Base-by-base conservation (phyloP, 768 basidiomycete species). In the Lentinula lateritia region DNA sequence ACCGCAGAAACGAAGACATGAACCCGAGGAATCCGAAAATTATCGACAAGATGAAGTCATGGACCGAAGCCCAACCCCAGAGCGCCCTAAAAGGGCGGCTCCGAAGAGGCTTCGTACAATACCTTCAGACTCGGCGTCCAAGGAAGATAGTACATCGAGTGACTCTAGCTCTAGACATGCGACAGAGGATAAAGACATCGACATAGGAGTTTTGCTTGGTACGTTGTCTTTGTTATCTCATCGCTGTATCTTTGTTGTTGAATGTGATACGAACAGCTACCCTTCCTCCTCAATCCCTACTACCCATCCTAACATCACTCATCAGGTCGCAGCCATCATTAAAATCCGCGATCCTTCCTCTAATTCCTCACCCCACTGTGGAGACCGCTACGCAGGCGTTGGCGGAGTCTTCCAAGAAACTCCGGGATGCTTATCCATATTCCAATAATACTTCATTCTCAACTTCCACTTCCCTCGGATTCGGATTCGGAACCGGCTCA, bases 1-100 rank as follows among this genome's bases (percentile, higher is more conserved):
- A 53, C 68, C 73, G 15, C 80, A 82, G 71, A 90, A 92, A 73
- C 77, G 92, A 63, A 76, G 87, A 43, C 77, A 80, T 62, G 91
- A 93, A 58, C 71, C 74, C 1, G 90, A 92, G 18, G 89, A 91
- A n/a, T 69, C 74, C 3, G 82, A 83, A 61, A 72, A 74, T 28
- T 62, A 63, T 64, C 73, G 65, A 57, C 73, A 82, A 61, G 90
- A 92, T 66, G 82, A 89, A 57, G 80, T 85, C 15, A 93, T 93
- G 92, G 92, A 92, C 71, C 80, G 89, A 63, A 92, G 90, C 65
- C 90, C 92, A 7, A 92, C 92, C 2, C 89, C 91, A 15, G 92
- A 94, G 71, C 80, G 89, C 48, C 83, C 82, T 39, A 90, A 86
- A 73, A 84, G 87, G 66, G 80, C 81, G 5, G 77, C 84, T 39